Evolutionary conservation across 805 yeast genomes (phyloP), one percentile per base, ranked within the genome.

Genomic region (Ogataea ganodermae): DNA sequence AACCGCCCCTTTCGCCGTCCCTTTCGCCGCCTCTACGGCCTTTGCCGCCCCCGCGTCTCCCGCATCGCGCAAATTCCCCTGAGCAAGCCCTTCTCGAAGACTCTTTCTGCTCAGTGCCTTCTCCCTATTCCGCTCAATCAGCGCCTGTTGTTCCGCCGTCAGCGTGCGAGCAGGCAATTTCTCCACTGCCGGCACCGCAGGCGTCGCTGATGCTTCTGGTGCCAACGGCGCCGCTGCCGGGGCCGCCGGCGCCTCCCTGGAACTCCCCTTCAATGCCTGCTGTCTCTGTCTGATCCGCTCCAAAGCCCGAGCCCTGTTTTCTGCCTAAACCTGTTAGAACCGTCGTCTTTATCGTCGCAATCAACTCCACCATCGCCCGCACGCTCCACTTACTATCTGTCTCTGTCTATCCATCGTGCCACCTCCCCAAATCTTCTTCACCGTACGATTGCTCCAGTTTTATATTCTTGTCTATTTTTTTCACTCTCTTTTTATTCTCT

Each of bases 271-370:
- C 42, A 61, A 49, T 2, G 40, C 47, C 39, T 48, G 46, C 42
- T 65, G 80, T 53, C 76, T 69, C 40, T 72, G 71, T 51, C 76
- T 71, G 28, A 85, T 70, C 47, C 84, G 66, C 46, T 81, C 86
- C 7, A 83, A 57, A 0, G 90, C 89, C 45, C 73, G 73, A 36
- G 74, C 72, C 51, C 94, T 70, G 60, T 84, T 85, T 23, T 78
- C 83, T 41, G 81, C 87, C 87, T 81, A 9, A 13, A 7, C 5
- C 28, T n/a, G 39, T 35, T 22, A 37, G 32, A 17, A 33, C 17
- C 33, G 16, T n/a, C 33, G 24, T 22, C 8, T 8, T 22, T 22
- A 8, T n/a, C n/a, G n/a, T n/a, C n/a, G n/a, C n/a, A n/a, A n/a
- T n/a, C n/a, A n/a, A n/a, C n/a, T n/a, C n/a, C n/a, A n/a, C n/a